Base-by-base conservation (phyloP, 2,329 filamentous ascomycete genomes). In the Ophiostoma sp. region DNA sequence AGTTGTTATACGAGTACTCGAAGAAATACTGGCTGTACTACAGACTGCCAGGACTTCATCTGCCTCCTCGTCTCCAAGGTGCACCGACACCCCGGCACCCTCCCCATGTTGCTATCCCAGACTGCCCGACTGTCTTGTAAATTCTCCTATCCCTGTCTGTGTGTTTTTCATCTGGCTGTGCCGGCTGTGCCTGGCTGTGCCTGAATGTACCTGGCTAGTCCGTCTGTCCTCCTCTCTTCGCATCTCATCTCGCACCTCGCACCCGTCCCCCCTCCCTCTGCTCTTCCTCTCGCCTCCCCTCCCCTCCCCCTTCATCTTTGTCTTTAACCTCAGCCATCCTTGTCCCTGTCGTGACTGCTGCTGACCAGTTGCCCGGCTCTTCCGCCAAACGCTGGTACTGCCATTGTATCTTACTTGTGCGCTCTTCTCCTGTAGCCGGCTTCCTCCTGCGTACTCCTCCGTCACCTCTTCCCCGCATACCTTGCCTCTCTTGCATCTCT, bases 71-170 rank as follows among this genome's bases (percentile, higher is more conserved):
- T 27, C 27, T 27, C 27, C 27, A 27, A 27, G 27, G 27, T 27
- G 27, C 27, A 27, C 27, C 27, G 27, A 27, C 27, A 27, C 27
- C 27, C 27, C 27, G 27, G 27, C 27, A 27, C 27, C 27, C 27
- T 27, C 27, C 27, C 27, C 27, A 27, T 16, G 45, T 16, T 47
- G 45, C 45, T 14, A 47, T 16, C 27, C 27, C 45, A 47, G 18
- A 55, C 49, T 55, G 11, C 49, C 27, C 18, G 18, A 55, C 47
- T 27, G 49, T 55, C 49, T 55, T 55, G 49, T 11, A 9, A 55
- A 36, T 27, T 55, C 18, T 55, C 49, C 49, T 55, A 55, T 55
- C 49, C 49, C 49, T 55, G 49, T 55, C 49, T 55, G 49, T 55
- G 49, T 27, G n/a, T 11, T 55, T 45, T 3, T 11, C 14, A 27